Base-by-base conservation (phyloP, 306 rosid species). In the Vigna trinervia region DNA sequence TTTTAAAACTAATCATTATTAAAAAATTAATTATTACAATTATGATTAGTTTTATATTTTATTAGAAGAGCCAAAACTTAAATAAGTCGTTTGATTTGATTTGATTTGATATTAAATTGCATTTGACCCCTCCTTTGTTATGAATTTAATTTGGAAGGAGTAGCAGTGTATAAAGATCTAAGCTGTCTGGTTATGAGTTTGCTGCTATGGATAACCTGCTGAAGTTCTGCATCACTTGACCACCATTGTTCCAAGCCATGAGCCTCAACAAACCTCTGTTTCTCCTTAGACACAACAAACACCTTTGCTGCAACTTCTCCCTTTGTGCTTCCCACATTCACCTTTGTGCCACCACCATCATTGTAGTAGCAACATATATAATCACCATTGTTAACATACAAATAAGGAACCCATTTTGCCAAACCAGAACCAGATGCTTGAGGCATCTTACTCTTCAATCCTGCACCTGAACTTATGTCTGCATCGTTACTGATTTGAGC, bases 211-310 rank as follows among this genome's bases (percentile, higher is more conserved):
- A 87, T 87, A 81, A 90, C 96, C 82, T 88, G 72, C 65, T 91
- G 92, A 85, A 90, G 96, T 66, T 92, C 92, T 77, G 90, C 82
- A 77, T 91, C 97, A 69, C 92, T 94, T 36, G 99, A 92, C 98
- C 98, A 96, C 99, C 99, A 96, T 72, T 96, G 98, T 78, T 90
- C 96, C 65, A 92, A 43, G 9, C 98, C 99, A 83, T 96, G 99
- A 81, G 99, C 99, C 81, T 92, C 96, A 17, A 89, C 69, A 87
- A 96, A 96, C 86, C 82, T 91, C 84, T 95, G 99, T 58, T 92
- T 92, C 65, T 94, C 97, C 78, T 92, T 95, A 0, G 99, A 88
- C 78, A 84, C 91, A 76, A 92, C 97, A 81, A 88, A 92, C 81
- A 95, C 84, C 82, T 89, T 95, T 1, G 99, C 97, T 32, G 88